Conservation (phyloP, 371 early-diverging fungal species). For the Gilbertella persicaria region DNA sequence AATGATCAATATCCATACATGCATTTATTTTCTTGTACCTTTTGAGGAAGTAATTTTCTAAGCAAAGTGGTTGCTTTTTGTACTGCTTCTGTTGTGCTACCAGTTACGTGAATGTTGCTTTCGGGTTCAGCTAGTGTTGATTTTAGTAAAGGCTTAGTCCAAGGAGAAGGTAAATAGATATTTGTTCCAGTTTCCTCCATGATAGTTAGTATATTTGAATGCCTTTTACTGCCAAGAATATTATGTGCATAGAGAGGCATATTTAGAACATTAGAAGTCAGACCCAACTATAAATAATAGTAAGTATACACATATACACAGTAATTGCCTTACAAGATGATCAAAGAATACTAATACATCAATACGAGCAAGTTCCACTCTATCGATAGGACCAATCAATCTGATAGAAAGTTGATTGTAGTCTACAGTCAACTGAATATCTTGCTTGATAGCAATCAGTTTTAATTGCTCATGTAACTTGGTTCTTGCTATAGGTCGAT, state of each 20-base stretch:
- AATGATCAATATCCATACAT: background rate
- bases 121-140: constrained; percentile 10
- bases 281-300: constrained; percentile 16
- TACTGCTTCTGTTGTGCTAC: constrained; percentile 19
- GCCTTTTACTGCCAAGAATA: constrained; percentile 15
- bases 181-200: constrained; percentile 69
- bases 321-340: constrained; percentile 8
- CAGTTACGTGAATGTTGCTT: constrained; percentile 17
- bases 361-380: constrained; percentile 18
- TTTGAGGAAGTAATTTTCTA: constrained; percentile 19
- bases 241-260: constrained; percentile 17
- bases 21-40: constrained; percentile 12
- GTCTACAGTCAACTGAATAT: constrained; percentile 17
- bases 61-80: constrained; percentile 17
- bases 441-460: constrained; percentile 10
- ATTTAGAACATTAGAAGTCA: constrained; percentile 5
- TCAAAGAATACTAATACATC: constrained; percentile 19
- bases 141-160: constrained; percentile 9
- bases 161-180: constrained; percentile 61
- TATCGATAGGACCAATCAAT: constrained; percentile 16
- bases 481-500: constrained; percentile 12
- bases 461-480: constrained; percentile 20
- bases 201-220: constrained; percentile 46
- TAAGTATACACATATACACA: background rate
- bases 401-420: constrained; percentile 12